A percentile compares a stretch with the other conserved stretches of the same genome.
Evolutionary conservation across 2,329 filamentous ascomycete species (phyloP).

Genomic region (Colletotrichum kahawae): DNA sequence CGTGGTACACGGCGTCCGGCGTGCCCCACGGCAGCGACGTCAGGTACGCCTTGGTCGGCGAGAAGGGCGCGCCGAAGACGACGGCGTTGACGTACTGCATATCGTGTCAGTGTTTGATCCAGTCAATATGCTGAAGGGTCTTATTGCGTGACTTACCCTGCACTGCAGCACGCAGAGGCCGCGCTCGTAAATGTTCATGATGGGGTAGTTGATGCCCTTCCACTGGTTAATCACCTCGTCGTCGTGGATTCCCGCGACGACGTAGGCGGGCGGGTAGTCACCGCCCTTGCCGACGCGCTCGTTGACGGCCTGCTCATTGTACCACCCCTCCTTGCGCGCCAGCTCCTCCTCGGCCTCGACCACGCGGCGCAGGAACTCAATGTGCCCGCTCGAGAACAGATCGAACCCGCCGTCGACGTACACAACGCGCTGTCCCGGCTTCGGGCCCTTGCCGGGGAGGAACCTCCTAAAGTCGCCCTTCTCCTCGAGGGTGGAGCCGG

Average conservation of each 20-base stretch:
- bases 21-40: conserved; percentile 73
- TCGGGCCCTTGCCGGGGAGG: conserved; percentile 73
- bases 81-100: conserved; percentile 82
- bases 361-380: conserved; percentile 88
- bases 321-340: conserved; percentile 76
- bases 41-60: conserved; percentile 81
- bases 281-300: conserved; percentile 69
- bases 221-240: conserved; percentile 94
- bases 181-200: conserved; percentile 99
- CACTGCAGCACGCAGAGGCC: conserved; percentile 96
- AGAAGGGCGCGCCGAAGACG: conserved; percentile 89
- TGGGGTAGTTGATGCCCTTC: conserved; percentile 98
- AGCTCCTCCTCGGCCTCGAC: conserved; percentile 73
- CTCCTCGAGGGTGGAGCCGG: conserved; percentile 56
- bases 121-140: too few relatives aligned
- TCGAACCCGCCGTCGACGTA: conserved; percentile 98
- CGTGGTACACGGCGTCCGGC: conserved; percentile 88
- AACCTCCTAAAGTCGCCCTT: conserved; percentile 70
- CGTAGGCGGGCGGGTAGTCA: conserved; percentile 82
- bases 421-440: conserved; percentile 81
- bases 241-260: conserved; percentile 94
- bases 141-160: too few relatives aligned
- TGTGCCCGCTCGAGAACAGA: conserved; percentile 94
- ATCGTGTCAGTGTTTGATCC: neutral
- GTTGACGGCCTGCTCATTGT: conserved; percentile 64